phyloP scores from a whole-genome alignment of 305 asterid species.

The Solanum chacoense region DNA sequence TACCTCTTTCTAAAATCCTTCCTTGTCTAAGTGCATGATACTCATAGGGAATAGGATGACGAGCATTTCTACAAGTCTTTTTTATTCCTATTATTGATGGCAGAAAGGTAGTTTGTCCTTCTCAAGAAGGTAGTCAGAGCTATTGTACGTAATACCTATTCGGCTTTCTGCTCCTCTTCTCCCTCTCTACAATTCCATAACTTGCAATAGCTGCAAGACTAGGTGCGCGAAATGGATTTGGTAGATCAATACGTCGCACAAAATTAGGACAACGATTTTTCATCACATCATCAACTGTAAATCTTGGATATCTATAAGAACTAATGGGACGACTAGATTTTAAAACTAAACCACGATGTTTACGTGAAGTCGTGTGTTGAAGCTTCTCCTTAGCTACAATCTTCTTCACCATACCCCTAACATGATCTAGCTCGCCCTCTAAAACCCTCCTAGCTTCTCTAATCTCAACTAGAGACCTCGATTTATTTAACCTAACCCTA shows the following conservation, averaged over 20 bases:
- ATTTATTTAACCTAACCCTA: slow-evolving; percentile 11
- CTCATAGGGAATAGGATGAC: no score
- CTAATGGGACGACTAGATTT: background rate
- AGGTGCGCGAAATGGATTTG: slow-evolving; percentile 37
- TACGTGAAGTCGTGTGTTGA: background rate
- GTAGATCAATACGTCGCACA: background rate
- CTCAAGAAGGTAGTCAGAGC: slow-evolving; percentile 71
- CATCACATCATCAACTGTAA: background rate
- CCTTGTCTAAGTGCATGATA: no score
- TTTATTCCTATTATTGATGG: slow-evolving; percentile 16
- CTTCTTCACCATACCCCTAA: slow-evolving; percentile 11
- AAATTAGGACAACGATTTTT: background rate
- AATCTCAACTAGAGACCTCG: slow-evolving; percentile 4
- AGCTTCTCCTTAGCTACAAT: background rate
- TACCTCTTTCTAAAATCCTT: no score
- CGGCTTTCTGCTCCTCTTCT: slow-evolving; percentile 77
- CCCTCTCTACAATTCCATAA: slow-evolving; percentile 49
- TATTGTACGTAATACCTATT: slow-evolving; percentile 62
- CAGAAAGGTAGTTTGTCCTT: slow-evolving; percentile 69
- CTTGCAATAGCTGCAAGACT: slow-evolving; percentile 1
- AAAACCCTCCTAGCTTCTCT: slow-evolving; percentile 10
- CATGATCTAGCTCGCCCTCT: slow-evolving; percentile 13
- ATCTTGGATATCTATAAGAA: background rate
- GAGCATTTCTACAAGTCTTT: background rate
- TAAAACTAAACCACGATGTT: background rate